Conservation (phyloP, 2,329 filamentous ascomycete genomes). For the Peltaster fructicola region DNA sequence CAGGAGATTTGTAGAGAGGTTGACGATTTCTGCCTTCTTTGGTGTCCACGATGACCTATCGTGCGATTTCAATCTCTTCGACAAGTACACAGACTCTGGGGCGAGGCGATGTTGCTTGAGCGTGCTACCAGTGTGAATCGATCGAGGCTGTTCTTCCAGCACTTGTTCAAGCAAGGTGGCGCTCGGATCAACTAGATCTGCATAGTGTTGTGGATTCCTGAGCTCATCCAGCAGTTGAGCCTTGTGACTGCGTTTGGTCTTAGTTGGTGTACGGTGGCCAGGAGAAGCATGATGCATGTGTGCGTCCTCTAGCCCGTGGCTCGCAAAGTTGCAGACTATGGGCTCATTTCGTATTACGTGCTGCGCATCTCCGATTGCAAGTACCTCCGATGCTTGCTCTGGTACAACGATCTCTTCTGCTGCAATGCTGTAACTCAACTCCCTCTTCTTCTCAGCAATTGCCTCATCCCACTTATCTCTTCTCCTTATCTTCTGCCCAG, state of each 20-base stretch:
- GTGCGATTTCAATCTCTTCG: conserved; percentile 1
- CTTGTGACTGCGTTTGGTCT: too few species aligned
- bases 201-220: too few species aligned
- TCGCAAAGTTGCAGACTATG: too few species aligned
- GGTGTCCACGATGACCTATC: conserved; percentile 13
- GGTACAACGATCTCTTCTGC: conserved; percentile 10
- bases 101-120: conserved; percentile 19
- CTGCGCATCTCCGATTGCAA: conserved; percentile 1
- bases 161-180: too few species aligned
- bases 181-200: too few species aligned
- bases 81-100: conserved; percentile 27
- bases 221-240: too few species aligned
- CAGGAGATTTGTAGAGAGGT: conserved; percentile 23
- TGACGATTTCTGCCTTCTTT: conserved; percentile 27
- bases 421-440: conserved; percentile 27
- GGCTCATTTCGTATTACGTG: too few species aligned
- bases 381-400: not conserved
- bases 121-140: too few species aligned
- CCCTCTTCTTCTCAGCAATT: conserved; percentile 37
- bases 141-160: too few species aligned
- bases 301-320: too few species aligned
- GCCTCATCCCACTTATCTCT: conserved; percentile 43
- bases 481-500: conserved; percentile 38
- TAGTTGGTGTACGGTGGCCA: too few species aligned
- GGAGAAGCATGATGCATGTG: too few species aligned